Evolutionary conservation across 1,284 basidiomycete species (phyloP).

Genomic region (Flammula alnicola): DNA sequence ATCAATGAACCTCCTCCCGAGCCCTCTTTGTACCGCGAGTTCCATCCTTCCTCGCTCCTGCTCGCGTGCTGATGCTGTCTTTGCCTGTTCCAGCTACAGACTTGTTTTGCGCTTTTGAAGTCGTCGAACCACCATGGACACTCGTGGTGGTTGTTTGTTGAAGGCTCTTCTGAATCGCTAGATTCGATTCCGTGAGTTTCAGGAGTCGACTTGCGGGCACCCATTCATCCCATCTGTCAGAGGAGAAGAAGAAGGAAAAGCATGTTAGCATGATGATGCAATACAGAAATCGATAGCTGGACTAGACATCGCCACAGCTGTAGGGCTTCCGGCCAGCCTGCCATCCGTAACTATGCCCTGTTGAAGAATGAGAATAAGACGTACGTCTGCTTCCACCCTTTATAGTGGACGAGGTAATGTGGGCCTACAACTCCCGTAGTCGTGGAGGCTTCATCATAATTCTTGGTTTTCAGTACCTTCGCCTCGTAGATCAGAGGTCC

Average conservation of each 20-base stretch:
- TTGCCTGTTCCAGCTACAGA: slow-evolving; percentile 38
- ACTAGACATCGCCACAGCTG: not conserved
- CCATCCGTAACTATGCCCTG: not conserved
- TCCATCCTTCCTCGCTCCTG: slow-evolving; percentile 53
- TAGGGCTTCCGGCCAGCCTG: not conserved
- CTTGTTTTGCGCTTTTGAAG: slow-evolving; percentile 38
- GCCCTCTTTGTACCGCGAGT: slow-evolving; percentile 63
- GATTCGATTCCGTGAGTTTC: slow-evolving; percentile 86
- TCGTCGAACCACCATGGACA: slow-evolving; percentile 25
- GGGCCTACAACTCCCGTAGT: slow-evolving; percentile 71
- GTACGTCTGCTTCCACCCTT: slow-evolving; percentile 98
- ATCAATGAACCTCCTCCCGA: slow-evolving; percentile 55
- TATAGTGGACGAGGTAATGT: slow-evolving; percentile 97
- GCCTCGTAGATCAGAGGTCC: slow-evolving; percentile 95
- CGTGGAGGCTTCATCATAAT: slow-evolving; percentile 74
- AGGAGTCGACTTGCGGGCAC: slow-evolving; percentile 84
- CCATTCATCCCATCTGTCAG: slow-evolving; percentile 95
- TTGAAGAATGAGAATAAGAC: slow-evolving; percentile 31
- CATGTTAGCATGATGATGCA: not conserved
- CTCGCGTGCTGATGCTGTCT: slow-evolving; percentile 41
- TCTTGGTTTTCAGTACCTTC: slow-evolving; percentile 86
- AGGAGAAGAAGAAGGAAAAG: not conserved
- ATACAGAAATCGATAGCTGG: not conserved
- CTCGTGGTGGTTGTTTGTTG: slow-evolving; percentile 44
- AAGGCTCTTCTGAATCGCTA: slow-evolving; percentile 77